These are phyloP conservation scores for Cordyceps sp. DNA, from an alignment of 2,329 filamentous ascomycete genomes.

Conservation along the genomic window DNA sequence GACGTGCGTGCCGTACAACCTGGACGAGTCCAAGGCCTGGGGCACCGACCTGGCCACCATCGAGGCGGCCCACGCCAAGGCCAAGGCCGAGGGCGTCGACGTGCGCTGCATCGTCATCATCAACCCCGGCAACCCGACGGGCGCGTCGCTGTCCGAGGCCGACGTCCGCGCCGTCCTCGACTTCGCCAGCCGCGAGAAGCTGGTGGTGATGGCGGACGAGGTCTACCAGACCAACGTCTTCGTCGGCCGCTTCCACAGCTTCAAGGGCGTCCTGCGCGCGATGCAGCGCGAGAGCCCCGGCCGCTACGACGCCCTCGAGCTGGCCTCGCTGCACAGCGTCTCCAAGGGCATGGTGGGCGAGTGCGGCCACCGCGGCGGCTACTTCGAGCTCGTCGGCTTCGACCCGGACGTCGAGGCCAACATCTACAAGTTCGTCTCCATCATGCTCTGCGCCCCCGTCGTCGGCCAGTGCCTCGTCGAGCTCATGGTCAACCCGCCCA, in stretches of 20 bases:
- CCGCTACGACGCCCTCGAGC: constrained; percentile 71
- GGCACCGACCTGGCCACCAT: constrained; percentile 74
- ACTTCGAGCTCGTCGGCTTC: constrained; percentile 92
- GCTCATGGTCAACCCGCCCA: constrained; percentile 93
- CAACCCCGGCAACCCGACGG: constrained; percentile 96
- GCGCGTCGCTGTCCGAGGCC: constrained; percentile 61
- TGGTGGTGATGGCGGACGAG: constrained; percentile 89
- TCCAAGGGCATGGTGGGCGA: constrained; percentile 99
- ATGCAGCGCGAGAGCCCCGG: constrained; percentile 60
- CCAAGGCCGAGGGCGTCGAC: constrained; percentile 61
- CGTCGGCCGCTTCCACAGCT: constrained; percentile 81
- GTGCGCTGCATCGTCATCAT: constrained; percentile 91
- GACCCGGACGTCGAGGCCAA: constrained; percentile 71
- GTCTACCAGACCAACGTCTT: constrained; percentile 99
- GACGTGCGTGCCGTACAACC: constrained; percentile 78
- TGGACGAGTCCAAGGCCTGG: constrained; percentile 78
- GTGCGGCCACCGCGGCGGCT: constrained; percentile 93
- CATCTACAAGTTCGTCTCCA: constrained; percentile 98
- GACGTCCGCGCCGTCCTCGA: constrained; percentile 78
- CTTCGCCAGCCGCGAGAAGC: constrained; percentile 66
- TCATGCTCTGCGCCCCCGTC: constrained; percentile 90
- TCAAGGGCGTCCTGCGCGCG: constrained; percentile 75
- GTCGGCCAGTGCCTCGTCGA: constrained; percentile 93
- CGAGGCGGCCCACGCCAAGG: constrained; percentile 54
- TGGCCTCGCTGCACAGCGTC: constrained; percentile 81